Conservation (phyloP, 179 eudicot genomes). For the Actinidia polygama region DNA sequence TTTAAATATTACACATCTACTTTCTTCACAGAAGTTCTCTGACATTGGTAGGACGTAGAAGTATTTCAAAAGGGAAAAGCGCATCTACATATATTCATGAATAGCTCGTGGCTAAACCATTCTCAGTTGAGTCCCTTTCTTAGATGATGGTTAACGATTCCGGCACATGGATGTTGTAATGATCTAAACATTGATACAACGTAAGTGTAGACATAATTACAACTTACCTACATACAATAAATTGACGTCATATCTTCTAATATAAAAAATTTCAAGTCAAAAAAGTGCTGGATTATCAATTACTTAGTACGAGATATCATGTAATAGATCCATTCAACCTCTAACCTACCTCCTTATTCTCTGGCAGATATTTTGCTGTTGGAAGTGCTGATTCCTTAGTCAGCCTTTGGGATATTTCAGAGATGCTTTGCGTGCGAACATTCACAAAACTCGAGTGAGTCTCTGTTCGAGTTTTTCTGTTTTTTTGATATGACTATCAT, state of each 20-base stretch:
- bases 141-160: background rate
- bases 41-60: background rate
- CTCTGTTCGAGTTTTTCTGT: slow-evolving; percentile 4
- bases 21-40: background rate
- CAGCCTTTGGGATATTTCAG: slow-evolving; percentile 93
- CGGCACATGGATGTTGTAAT: background rate
- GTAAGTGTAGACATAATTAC: background rate
- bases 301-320: background rate
- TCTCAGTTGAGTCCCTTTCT: background rate
- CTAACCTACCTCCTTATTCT: background rate
- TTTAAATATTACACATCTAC: background rate
- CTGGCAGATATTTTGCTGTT: slow-evolving; percentile 90
- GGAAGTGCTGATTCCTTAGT: slow-evolving; percentile 99
- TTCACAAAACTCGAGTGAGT: slow-evolving; percentile 94
- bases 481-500: slow-evolving; percentile 2
- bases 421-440: slow-evolving; percentile 93
- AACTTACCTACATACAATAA: background rate
- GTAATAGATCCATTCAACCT: background rate
- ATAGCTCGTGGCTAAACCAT: background rate
- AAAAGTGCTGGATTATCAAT: background rate
- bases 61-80: background rate
- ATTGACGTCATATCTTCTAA: background rate
- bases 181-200: background rate
- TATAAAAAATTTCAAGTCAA: background rate
- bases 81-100: background rate